Evolutionary conservation across 2,329 filamentous ascomycete genomes (phyloP), one percentile per base, ranked within the genome.

Genomic region (Plenodomus lindquistii): DNA sequence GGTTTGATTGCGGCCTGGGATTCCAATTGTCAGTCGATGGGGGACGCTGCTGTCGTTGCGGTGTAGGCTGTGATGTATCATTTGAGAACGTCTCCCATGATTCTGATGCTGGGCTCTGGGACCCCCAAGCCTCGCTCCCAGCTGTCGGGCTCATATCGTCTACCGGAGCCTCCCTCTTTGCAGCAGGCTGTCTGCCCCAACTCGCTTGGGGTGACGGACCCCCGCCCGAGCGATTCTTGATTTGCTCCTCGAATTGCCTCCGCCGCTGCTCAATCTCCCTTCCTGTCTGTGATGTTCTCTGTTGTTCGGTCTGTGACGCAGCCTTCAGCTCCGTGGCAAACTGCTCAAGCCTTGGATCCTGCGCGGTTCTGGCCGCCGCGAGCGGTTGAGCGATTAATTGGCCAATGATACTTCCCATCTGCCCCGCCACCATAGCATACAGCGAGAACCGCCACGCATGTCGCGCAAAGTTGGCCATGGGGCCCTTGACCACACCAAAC

Each of bases 111-210:
- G 52, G 27, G 2, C 48, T 37, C 17, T 45, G 34, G n/a, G 54
- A 37, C 16, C 56, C 52, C 57, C 69, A 70, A 5, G 65, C 20
- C 42, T 71, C 71, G 34, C 73, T 73, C 2, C 73, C 73, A 9
- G 73, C 64, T 2, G 73, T 76, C 2, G 76, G 75, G 20, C 69
- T 74, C 66, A 73, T 73, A 41, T 77, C 74, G 44, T 77, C 75
- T 16, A 21, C 45, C 22, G 37, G 15, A 45, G 77, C 72, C 18
- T 59, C 65, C 4, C 29, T 44, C 18, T 42, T 44, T 19, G 36
- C 46, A 5, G 35, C 50, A 37, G 46, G 46, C 40, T 55, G 59
- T 48, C 48, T 63, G 27, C 55, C 55, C 56, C 52, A 62, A 22
- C 51, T 73, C 60, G 34, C 71, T 67, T 39, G 73, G 52, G 27